phyloP scores from a whole-genome alignment of 108 stramenopile species.

The Stephanodiscus triporus region DNA sequence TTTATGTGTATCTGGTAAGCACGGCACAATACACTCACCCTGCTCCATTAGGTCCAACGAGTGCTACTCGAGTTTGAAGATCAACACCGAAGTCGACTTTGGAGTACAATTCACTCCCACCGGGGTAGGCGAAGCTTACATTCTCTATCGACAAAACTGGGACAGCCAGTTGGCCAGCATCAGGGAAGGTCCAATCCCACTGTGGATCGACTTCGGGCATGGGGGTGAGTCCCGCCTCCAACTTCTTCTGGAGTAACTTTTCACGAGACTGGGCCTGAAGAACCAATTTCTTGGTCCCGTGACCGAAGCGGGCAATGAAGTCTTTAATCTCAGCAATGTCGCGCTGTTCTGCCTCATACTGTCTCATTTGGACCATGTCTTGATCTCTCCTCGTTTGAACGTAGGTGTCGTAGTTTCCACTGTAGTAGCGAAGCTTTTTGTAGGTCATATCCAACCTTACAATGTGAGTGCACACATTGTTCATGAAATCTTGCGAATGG shows the following conservation, averaged over 20 bases:
- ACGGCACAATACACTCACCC: conserved; percentile 19
- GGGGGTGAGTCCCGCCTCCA: conserved; percentile 86
- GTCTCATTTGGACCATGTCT: conserved; percentile 95
- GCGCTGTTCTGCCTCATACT: conserved; percentile 96
- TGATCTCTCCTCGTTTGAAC: conserved; percentile 91
- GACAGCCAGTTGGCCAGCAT: conserved; percentile 88
- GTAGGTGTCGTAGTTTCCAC: conserved; percentile 95
- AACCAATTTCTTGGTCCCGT: conserved; percentile 95
- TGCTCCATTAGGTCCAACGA: conserved; percentile 87
- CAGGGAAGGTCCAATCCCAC: conserved; percentile 86
- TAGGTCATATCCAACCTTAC: conserved; percentile 91
- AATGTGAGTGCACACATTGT: conserved; percentile 97
- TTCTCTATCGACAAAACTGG: conserved; percentile 85
- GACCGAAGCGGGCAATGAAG: conserved; percentile 96
- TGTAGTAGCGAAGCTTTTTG: conserved; percentile 93
- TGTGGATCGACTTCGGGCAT: conserved; percentile 80
- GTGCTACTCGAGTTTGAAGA: conserved; percentile 82
- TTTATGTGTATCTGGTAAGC: not conserved
- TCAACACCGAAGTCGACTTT: conserved; percentile 92
- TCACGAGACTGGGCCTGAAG: conserved; percentile 93
- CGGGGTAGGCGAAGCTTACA: conserved; percentile 81
- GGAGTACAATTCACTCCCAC: conserved; percentile 70
- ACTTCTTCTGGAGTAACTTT: conserved; percentile 89
- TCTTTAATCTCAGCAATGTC: conserved; percentile 96
- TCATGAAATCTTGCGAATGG: conserved; percentile 99